Base-by-base conservation (phyloP, 2,329 filamentous ascomycete genomes). In the Ceratocystis variospora region DNA sequence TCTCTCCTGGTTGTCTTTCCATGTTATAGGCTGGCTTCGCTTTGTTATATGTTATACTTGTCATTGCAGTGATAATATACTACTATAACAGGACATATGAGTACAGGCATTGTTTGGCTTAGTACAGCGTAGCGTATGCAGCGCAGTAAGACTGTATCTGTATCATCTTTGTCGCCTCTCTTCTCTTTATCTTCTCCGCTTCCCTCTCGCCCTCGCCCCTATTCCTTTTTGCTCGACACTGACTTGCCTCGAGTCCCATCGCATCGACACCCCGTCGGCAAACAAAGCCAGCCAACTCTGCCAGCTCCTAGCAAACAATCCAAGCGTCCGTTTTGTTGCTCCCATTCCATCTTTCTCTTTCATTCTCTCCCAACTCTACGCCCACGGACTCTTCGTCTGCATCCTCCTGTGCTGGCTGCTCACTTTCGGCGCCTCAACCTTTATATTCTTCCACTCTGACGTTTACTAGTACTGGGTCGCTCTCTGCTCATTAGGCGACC, bases 1-100 rank as follows among this genome's bases (percentile, higher is more conserved):
- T 66, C 68, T 69, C 66, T 65, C 66, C 68, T 48, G 17, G 31
- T 61, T 63, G 67, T 19, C 61, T 61, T 31, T 6, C 48, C 45
- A 37, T 50, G 48, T 65, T 67, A 63, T 63, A 61, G 25, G 55
- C 64, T 28, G 64, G 33, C 66, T 31, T 62, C 50, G 41, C 28
- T 66, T 46, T 66, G 44, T 45, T 37, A 37, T 37, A 59, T n/a
- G 5, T 12, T 37, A 59, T 33, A 33, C 28, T 59, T 59, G 55
- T 19, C 55, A 59, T 37, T 33, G 1, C 55, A 37, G 28, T 17
- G 15, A 4, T 37, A 59, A 28, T 59, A 59, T 17, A 10, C 15
- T 37, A 59, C 55, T 59, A 59, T 17, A 59, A 59, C 55, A 31
- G 28, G 55, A 37, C 55, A 59, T 37, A 59, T 59, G 55, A 31